Conservation (phyloP, 192 early-diverging fungal genomes). For the Gamsiella multidivaricata region DNA sequence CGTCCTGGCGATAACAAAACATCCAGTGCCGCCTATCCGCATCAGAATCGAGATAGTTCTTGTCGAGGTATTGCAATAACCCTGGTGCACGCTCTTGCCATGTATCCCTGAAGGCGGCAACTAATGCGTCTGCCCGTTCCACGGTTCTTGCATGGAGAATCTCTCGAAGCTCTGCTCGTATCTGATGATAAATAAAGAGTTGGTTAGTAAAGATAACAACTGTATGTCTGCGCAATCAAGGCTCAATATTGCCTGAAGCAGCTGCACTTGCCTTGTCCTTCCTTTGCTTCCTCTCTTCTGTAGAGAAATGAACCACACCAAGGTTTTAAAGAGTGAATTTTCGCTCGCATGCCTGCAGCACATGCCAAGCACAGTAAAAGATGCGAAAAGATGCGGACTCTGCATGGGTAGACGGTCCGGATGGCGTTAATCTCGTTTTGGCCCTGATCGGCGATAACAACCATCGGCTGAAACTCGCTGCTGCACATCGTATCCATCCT, state of each 20-base stretch:
- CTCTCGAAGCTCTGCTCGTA: neutral
- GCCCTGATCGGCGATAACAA: constrained; percentile 25
- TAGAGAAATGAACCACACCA: neutral
- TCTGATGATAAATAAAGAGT: neutral
- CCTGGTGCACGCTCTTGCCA: neutral
- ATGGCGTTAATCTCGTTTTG: constrained; percentile 14
- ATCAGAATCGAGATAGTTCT: constrained; percentile 8
- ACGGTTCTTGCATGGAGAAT: constrained; percentile 6
- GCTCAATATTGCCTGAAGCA: neutral
- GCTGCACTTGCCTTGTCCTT: neutral
- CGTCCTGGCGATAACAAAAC: constrained; percentile 10
- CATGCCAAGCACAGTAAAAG: constrained; percentile 24
- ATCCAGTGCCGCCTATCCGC: constrained; percentile 26
- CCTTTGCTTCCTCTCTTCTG: neutral
- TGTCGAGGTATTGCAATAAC: constrained; percentile 13
- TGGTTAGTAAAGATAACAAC: neutral
- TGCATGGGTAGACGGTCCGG: neutral
- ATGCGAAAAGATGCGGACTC: neutral
- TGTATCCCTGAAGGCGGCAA: neutral
- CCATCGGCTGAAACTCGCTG: neutral
- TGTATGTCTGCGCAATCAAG: neutral
- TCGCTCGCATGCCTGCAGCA: constrained; percentile 12
- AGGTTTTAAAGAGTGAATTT: constrained; percentile 4
- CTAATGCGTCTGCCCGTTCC: neutral
- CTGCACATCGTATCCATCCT: neutral